Evolutionary conservation across 345 rosid species (phyloP), one percentile per base, ranked within the genome.

Genomic region (Mallotus nudiflorus): DNA sequence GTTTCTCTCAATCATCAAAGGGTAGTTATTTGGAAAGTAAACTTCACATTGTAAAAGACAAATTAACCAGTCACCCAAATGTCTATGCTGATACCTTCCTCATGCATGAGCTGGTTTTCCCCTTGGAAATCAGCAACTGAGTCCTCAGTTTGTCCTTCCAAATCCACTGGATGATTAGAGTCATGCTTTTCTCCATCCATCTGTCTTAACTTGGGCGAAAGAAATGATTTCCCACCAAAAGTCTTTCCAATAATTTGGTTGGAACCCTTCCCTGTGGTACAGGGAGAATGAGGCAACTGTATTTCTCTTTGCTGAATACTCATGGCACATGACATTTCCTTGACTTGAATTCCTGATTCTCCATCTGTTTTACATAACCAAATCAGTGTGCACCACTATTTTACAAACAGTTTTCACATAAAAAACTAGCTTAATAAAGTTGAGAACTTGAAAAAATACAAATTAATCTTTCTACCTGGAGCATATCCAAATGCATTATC

Each of bases 321-420:
- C 54, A 70, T 62, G 20, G 70, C 83, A 82, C 64, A 75, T 69
- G 79, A 68, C 40, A 52, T 58, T 46, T 81, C 84, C 14, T 83
- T 79, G 58, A 49, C 87, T 67, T 85, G 83, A 75, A 81, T 83
- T 66, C 89, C 85, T 13, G 89, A 85, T 75, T 81, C 84, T 69
- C 78, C 85, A 83, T 85, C 87, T 83, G 80, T 19, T 65, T 61
- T 61, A 68, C 61, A 55, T 58, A 13, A 61, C 9, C 68, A 52
- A 59, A 69, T 11, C 24, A 49, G 16, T 44, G 59, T 20, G 22
- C 50, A 65, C 7, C 14, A 56, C n/a, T n/a, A 8, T 42, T 45
- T 31, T 27, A 35, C 22, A 39, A 1, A 56, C 31, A 20, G 22
- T 28, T 44, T 25, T 28, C 28, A 3, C 5, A 25, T 11, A 40